phyloP scores from a whole-genome alignment of 805 yeast species.

The Candida incommunis region DNA sequence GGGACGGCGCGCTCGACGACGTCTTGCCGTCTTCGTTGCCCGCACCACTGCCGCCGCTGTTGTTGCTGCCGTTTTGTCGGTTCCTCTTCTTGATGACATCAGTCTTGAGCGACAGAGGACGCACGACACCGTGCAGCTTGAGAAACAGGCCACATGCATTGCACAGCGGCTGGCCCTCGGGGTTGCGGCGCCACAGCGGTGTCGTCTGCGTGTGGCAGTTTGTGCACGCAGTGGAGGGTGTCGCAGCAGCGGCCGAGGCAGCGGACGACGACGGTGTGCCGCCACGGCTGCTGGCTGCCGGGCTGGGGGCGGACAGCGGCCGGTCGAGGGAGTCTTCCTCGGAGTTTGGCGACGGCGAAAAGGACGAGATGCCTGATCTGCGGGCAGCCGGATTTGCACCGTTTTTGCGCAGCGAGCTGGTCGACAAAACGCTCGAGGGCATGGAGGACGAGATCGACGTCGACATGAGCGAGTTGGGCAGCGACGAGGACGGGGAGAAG shows the following conservation, averaged over 20 bases:
- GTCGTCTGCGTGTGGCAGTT: conserved; percentile 89
- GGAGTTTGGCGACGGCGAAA: background rate
- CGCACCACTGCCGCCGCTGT: conserved; percentile 4
- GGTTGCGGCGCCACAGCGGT: conserved; percentile 89
- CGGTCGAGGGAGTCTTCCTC: background rate
- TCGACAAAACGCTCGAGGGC: background rate
- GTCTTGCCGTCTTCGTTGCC: background rate
- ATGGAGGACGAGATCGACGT: background rate
- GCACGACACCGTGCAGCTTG: conserved; percentile 86
- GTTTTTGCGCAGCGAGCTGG: background rate
- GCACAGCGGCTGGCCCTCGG: conserved; percentile 84
- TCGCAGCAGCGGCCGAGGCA: background rate
- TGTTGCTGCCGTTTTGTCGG: conserved; percentile 31
- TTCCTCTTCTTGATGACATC: conserved; percentile 90
- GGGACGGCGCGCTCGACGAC: background rate
- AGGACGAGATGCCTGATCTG: background rate
- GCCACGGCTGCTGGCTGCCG: background rate
- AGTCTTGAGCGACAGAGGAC: conserved; percentile 82
- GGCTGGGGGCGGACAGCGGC: background rate
- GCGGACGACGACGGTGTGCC: background rate
- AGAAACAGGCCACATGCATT: conserved; percentile 92
- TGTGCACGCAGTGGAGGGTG: conserved; percentile 44
- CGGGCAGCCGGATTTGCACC: background rate
- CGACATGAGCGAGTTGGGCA: conserved; percentile 1
- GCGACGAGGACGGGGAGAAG: background rate